These are phyloP conservation scores for Colletotrichum sp. DNA, from an alignment of 2,329 filamentous ascomycete genomes.

Conservation along the genomic window DNA sequence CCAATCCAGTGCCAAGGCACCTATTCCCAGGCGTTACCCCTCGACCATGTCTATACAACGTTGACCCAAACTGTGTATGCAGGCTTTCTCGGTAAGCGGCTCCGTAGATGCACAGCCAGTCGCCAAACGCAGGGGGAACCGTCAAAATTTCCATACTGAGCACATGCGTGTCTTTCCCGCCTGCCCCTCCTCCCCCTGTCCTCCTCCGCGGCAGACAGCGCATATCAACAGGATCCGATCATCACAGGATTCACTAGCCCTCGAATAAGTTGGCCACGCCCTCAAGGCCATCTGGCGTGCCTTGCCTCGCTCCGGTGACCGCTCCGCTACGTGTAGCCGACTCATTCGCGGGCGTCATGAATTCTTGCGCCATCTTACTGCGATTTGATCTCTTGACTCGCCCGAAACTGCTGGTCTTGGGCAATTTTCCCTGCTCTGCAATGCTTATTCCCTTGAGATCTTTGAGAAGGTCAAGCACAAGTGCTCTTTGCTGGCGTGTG, in stretches of 20 bases:
- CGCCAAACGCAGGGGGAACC: neutral
- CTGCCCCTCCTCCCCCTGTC: neutral
- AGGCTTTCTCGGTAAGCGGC: neutral
- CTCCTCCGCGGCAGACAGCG: neutral
- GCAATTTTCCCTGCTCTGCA: slow-evolving; percentile 88
- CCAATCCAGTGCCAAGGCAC: neutral
- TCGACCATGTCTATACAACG: neutral
- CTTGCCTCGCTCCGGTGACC: slow-evolving; percentile 31
- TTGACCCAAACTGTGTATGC: neutral
- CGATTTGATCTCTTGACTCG: slow-evolving; percentile 50
- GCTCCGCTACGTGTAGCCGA: slow-evolving; percentile 31
- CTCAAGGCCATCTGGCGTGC: slow-evolving; percentile 57
- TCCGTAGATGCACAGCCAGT: neutral
- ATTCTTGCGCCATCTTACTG: slow-evolving; percentile 69
- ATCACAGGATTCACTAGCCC: slow-evolving; percentile 24
- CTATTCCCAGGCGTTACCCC: neutral
- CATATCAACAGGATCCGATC: neutral
- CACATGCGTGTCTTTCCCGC: neutral
- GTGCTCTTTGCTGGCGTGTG: slow-evolving; percentile 77
- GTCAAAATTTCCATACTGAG: neutral
- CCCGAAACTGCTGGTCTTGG: slow-evolving; percentile 51
- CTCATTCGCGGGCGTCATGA: slow-evolving; percentile 56
- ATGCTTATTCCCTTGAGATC: slow-evolving; percentile 90
- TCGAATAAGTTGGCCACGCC: slow-evolving; percentile 60
- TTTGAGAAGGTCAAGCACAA: slow-evolving; percentile 85